Conservation (phyloP, 352 stramenopile genomes). For the Pythium sukuiense region DNA sequence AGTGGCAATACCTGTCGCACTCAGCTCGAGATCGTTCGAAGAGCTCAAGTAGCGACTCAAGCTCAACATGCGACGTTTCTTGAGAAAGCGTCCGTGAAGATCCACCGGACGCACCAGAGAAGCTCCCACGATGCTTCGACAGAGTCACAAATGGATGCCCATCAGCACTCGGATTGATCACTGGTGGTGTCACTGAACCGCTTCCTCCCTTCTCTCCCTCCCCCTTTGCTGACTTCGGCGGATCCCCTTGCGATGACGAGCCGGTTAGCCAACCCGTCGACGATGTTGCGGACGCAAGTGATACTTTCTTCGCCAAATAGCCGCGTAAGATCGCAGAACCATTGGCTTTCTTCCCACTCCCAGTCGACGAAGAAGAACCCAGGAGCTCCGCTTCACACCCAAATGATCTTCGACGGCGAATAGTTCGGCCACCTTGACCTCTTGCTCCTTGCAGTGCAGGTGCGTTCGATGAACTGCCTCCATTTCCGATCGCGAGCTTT, state of each 20-base stretch:
- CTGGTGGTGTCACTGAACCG: slow-evolving; percentile 25
- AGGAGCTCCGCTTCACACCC: slow-evolving; percentile 62
- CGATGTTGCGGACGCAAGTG: slow-evolving; percentile 18
- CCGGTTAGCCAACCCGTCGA: slow-evolving; percentile 20
- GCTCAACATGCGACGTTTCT: slow-evolving; percentile 24
- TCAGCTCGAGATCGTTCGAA: slow-evolving; percentile 67
- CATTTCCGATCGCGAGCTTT: slow-evolving; percentile 6
- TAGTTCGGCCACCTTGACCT: slow-evolving; percentile 26
- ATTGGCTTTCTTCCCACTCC: slow-evolving; percentile 42
- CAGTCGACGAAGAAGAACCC: slow-evolving; percentile 17
- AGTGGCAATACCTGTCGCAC: slow-evolving; percentile 76
- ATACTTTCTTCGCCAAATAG: slow-evolving; percentile 40
- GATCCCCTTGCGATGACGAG: slow-evolving; percentile 4
- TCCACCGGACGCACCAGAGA: slow-evolving; percentile 4
- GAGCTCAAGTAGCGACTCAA: slow-evolving; percentile 60
- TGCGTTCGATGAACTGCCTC: slow-evolving; percentile 6
- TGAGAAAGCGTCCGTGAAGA: not conserved
- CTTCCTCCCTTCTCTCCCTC: slow-evolving; percentile 11
- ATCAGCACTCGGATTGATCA: slow-evolving; percentile 5
- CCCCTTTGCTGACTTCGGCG: not conserved
- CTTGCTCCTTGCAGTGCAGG: not conserved
- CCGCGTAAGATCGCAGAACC: slow-evolving; percentile 43
- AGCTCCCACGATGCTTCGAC: slow-evolving; percentile 23
- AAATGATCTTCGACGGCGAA: slow-evolving; percentile 72
- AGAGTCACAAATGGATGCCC: slow-evolving; percentile 5